Evolutionary conservation across 108 stramenopile species (phyloP), one percentile per base, ranked within the genome.

Genomic region (Conticribra guillardii): DNA sequence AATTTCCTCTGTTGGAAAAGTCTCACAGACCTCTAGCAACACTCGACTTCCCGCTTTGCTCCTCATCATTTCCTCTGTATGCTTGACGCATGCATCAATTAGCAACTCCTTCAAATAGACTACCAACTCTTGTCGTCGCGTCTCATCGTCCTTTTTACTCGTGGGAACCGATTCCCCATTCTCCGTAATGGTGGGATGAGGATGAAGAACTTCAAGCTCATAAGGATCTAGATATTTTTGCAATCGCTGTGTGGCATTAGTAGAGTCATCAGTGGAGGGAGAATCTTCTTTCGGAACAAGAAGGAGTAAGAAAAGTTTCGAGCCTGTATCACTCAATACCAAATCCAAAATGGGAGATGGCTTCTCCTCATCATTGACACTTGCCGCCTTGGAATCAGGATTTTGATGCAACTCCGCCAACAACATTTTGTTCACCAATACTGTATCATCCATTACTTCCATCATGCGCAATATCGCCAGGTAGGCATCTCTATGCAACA

Each of bases 361-460:
- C 19, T 54, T 21, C 32, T 68, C 82, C 16, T 79, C 77, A 8
- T 68, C 63, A 0, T 71, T 63, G 22, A 71, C 68, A 11, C 56
- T 69, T 1, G 62, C 62, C 8, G 55, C 71, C 5, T 79, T 60
- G n/a, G 55, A 56, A 50, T 80, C 80, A 19, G 82, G 60, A 45
- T 76, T 72, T 53, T 71, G 69, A 24, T 88, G 73, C 57, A 95
- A 65, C 72, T 98, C 97, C 41, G 87, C 85, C 48, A 98, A 81
- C 26, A 96, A 47, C 68, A 84, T 87, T 74, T 98, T 98, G 45
- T 96, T 92, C 37, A 96, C 85, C 55, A 92, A 87, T 30, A 98
- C 94, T 23, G 97, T 98, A 69, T 98, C 97, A 71, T 98, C 97
- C 48, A 93, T 96, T 9, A 96, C 89, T 60, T 93, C 89, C 0